These are phyloP conservation scores for Casuarina glauca DNA, from an alignment of 306 rosid genomes.

Conservation along the genomic window DNA sequence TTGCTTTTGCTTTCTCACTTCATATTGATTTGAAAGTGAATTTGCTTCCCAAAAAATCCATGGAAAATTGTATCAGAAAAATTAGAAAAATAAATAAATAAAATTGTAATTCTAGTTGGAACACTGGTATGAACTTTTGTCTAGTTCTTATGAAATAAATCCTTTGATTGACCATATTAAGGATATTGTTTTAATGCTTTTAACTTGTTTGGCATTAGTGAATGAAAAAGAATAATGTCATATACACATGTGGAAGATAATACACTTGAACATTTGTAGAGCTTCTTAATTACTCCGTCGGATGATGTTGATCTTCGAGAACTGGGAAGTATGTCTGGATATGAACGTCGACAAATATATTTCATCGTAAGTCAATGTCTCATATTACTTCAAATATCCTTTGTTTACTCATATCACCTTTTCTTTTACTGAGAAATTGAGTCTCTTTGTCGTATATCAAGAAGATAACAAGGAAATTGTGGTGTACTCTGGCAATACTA, in stretches of 20 bases:
- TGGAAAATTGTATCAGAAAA: too few relatives aligned
- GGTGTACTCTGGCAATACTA: slow-evolving; percentile 6
- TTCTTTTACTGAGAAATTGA: not conserved
- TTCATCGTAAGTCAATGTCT: not conserved
- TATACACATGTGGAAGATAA: not conserved
- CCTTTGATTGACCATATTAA: too few relatives aligned
- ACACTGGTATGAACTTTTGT: not conserved
- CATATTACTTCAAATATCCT: not conserved
- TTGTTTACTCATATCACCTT: not conserved
- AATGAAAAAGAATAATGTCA: not conserved
- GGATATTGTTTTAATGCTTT: too few relatives aligned
- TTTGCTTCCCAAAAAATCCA: too few relatives aligned
- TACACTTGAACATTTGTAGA: not conserved
- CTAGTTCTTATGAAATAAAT: too few relatives aligned
- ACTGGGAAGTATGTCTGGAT: not conserved
- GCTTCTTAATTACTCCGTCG: not conserved
- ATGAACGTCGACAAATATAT: not conserved
- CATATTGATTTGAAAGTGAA: too few relatives aligned
- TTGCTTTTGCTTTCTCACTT: too few relatives aligned
- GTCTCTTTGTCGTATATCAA: not conserved
- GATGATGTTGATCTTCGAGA: not conserved
- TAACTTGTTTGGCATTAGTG: too few relatives aligned
- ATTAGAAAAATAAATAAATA: too few relatives aligned
- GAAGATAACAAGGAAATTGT: not conserved
- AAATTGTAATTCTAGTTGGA: not conserved